Percentiles rank a stretch among this genome's conserved stretches.
These are phyloP conservation scores for Spiraea crenata DNA, from an alignment of 331 rosid species.

Conservation along the genomic window DNA sequence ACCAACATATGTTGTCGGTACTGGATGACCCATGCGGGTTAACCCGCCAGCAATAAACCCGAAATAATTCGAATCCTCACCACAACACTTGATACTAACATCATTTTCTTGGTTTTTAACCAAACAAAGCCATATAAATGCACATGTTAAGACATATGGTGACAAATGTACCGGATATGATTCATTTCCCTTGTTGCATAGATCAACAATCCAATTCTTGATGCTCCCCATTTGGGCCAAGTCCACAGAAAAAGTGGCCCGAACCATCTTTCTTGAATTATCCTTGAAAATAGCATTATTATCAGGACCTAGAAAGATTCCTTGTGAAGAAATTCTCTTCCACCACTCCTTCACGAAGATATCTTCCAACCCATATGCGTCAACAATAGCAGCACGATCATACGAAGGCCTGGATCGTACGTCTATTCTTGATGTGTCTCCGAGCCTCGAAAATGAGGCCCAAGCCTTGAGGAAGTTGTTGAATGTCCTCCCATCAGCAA, in stretches of 20 bases:
- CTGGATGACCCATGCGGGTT: conserved; percentile 30
- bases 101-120: conserved; percentile 22
- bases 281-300: background rate
- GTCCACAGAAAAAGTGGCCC: conserved; percentile 40
- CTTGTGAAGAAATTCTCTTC: conserved; percentile 11
- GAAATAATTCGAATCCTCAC: conserved; percentile 31
- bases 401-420: conserved; percentile 6
- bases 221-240: conserved; percentile 31
- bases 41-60: conserved; percentile 51
- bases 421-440: background rate
- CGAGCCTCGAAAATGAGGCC: conserved; percentile 32
- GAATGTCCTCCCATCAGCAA: conserved; percentile 49
- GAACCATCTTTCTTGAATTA: conserved; percentile 15
- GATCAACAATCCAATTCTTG: conserved; percentile 18
- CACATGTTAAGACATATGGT: conserved; percentile 41
- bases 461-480: conserved; percentile 48
- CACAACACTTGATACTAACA: background rate
- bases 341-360: conserved; percentile 41
- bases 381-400: conserved; percentile 42
- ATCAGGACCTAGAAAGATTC: background rate
- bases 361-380: conserved; percentile 24
- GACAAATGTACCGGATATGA: conserved; percentile 33
- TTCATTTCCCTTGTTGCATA: conserved; percentile 24
- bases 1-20: conserved; percentile 26
- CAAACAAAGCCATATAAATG: conserved; percentile 48